Conservation (phyloP, 2,329 filamentous ascomycete species). For the Colletotrichum salicis region DNA sequence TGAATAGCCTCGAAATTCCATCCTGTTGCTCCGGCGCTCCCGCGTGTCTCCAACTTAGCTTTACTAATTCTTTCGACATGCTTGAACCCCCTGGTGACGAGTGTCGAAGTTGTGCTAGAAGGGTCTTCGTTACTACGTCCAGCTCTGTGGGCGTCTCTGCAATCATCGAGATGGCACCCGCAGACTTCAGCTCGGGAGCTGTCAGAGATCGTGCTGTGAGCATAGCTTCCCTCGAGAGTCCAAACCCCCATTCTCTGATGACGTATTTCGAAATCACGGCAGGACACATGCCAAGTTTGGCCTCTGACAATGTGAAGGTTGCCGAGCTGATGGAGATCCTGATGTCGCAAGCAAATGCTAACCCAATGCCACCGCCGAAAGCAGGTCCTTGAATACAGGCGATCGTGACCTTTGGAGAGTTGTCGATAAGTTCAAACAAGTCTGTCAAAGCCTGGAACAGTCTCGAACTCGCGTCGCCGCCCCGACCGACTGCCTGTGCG, state of each 20-base stretch:
- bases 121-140: neutral
- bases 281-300: slow-evolving; percentile 50
- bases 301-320: slow-evolving; percentile 50
- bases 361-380: slow-evolving; percentile 55
- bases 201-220: slow-evolving; percentile 43
- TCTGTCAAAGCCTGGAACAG: neutral
- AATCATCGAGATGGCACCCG: neutral
- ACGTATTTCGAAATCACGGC: slow-evolving; percentile 53
- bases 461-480: neutral
- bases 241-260: slow-evolving; percentile 49
- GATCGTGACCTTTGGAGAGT: slow-evolving; percentile 52
- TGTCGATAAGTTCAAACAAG: slow-evolving; percentile 45
- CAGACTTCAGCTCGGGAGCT: neutral
- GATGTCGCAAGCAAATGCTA: slow-evolving; percentile 55
- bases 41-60: neutral
- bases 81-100: neutral
- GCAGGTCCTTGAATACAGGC: slow-evolving; percentile 53
- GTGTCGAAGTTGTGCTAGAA: neutral
- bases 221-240: slow-evolving; percentile 50
- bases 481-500: slow-evolving; percentile 6
- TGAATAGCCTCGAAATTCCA: neutral
- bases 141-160: neutral
- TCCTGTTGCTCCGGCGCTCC: neutral
- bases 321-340: slow-evolving; percentile 40
- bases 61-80: neutral